Percentiles rank a stretch among this genome's conserved stretches.
Conservation (phyloP, 306 rosid species). For the Dalbergia oliveri region DNA sequence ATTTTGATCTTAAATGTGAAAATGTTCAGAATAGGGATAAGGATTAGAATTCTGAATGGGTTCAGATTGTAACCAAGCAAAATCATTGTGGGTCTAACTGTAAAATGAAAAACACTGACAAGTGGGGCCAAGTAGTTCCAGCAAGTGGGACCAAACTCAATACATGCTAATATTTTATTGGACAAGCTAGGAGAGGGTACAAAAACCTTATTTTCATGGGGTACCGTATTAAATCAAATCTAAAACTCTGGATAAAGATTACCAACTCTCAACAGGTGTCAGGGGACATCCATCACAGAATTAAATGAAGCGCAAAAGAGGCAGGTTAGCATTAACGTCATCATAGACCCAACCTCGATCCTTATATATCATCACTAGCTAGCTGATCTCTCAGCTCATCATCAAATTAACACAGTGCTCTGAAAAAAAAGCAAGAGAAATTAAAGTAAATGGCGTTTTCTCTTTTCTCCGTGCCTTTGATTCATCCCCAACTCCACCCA, state of each 20-base stretch:
- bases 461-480: conserved; percentile 54
- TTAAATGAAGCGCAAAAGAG: not conserved
- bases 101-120: no score
- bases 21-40: no score
- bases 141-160: no score
- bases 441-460: conserved; percentile 44
- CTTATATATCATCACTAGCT: not conserved
- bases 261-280: not conserved
- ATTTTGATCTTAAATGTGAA: no score
- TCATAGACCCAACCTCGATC: not conserved
- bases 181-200: no score
- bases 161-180: no score
- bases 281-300: not conserved
- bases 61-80: no score
- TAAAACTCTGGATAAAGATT: not conserved
- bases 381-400: not conserved
- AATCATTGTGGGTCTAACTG: no score
- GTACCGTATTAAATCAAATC: not conserved
- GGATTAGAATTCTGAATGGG: no score
- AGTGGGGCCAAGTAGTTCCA: no score
- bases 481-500: conserved; percentile 66
- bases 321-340: conserved; percentile 11
- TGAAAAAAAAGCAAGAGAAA: not conserved
- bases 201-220: no score
- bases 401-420: not conserved